phyloP scores from a whole-genome alignment of 345 rosid species.

The Arabidopsis suecica region DNA sequence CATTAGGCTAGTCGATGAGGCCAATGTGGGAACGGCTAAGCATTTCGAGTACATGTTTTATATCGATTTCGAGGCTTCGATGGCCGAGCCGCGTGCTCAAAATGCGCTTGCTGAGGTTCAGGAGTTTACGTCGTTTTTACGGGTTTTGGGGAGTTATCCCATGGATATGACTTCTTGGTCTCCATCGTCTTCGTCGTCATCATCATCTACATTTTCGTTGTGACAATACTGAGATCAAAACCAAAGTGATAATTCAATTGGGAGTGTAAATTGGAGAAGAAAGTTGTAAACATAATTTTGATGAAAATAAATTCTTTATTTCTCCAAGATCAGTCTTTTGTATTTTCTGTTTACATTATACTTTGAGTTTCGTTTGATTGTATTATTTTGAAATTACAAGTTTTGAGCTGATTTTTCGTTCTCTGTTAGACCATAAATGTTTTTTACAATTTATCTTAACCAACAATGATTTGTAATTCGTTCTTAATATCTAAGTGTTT shows the following conservation, averaged over 20 bases:
- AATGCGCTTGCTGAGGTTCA: conserved; percentile 97
- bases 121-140: conserved; percentile 92
- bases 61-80: conserved; percentile 92
- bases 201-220: conserved; percentile 25
- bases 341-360: background rate
- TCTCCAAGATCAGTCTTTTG: background rate
- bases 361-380: background rate
- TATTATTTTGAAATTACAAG: background rate
- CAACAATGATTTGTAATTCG: too few relatives aligned
- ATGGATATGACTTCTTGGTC: conserved; percentile 99
- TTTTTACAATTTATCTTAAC: too few relatives aligned
- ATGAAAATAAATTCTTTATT: background rate
- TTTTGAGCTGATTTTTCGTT: background rate
- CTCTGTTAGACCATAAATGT: background rate
- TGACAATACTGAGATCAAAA: background rate
- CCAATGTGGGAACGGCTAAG: conserved; percentile 85
- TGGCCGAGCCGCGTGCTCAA: conserved; percentile 95
- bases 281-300: background rate
- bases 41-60: conserved; percentile 97
- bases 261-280: conserved; percentile 3
- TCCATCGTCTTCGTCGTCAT: conserved; percentile 40
- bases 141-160: conserved; percentile 96
- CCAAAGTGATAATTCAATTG: background rate
- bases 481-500: too few relatives aligned
- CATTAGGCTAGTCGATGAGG: conserved; percentile 85